Evolutionary conservation across 441 rosid genomes (phyloP), one percentile per base, ranked within the genome.

Genomic region (Brassica hybrid): DNA sequence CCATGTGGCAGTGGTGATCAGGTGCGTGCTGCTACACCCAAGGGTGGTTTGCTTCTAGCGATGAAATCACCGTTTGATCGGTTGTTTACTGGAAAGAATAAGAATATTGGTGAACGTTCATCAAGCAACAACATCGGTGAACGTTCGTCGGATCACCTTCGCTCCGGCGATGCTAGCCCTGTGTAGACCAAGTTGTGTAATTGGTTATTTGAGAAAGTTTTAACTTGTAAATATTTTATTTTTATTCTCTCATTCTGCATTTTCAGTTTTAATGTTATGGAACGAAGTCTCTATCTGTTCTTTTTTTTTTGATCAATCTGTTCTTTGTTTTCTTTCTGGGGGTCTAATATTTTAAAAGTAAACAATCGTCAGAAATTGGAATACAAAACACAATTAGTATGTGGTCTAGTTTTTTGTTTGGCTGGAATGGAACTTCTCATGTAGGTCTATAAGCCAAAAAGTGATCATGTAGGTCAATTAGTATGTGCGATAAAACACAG

Each of bases 101-200:
- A 23, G n/a, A n/a, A 86, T 1, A 50, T 63, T 0, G 93, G 86
- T 6, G 94, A 88, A 71, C 69, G 74, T 41, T 87, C 91, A 13
- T 1, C 6, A 12, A 59, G n/a, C 27, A 84, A 84, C 16, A 69
- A 79, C 1, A 58, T 62, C 0, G 93, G 87, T 6, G 94, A 88
- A 70, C 70, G 77, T 43, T 87, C 92, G 9, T 80, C 66, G 61
- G 82, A 88, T 41, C 60, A 79, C 34, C 77, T 85, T 36, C 84
- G 85, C 50, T 71, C 78, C 4, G 65, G 82, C 2, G 38, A 81
- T 73, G 48, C 58, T 57, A 79, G 59, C 21, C 48, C 72, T 45
- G n/a, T 60, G 19, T 78, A 78, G 73, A 72, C 64, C 64, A 84
- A 85, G 78, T 69, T 58, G 36, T 57, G 16, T 74, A 30, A 58